Evolutionary conservation across 2,329 filamentous ascomycete species (phyloP).

Genomic region (Cordyceps cicadae): DNA sequence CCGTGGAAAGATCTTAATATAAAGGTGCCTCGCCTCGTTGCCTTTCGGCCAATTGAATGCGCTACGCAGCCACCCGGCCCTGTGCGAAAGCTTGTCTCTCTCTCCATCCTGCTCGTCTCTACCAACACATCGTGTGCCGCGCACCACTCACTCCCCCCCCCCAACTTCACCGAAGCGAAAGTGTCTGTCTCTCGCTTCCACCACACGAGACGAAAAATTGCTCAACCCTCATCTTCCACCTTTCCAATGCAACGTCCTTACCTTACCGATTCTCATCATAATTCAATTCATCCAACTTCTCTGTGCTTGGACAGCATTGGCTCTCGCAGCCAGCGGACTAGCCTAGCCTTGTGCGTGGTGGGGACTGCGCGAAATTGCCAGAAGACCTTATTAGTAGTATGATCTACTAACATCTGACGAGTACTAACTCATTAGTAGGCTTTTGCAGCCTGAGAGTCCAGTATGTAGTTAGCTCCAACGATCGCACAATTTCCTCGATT

Average conservation of each 20-base stretch:
- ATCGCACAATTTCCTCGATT: not conserved
- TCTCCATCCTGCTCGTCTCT: not conserved
- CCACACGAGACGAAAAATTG: not conserved
- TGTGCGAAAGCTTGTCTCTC: not conserved
- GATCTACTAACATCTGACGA: no score
- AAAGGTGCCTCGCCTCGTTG: no score
- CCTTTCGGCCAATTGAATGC: not conserved
- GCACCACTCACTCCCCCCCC: not conserved
- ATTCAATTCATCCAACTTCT: not conserved
- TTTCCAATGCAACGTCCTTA: not conserved
- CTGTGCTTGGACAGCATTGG: not conserved
- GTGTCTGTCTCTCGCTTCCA: not conserved
- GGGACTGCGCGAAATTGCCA: not conserved
- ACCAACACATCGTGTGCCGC: not conserved
- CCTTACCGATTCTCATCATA: no score
- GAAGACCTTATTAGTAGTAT: no score
- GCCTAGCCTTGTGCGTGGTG: not conserved
- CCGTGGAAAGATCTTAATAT: no score
- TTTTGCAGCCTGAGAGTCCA: no score
- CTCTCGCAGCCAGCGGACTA: not conserved
- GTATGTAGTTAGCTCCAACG: no score
- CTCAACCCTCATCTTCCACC: not conserved
- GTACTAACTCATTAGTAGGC: no score
- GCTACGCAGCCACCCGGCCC: not conserved
- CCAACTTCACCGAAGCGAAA: not conserved